Percentiles rank a stretch among this genome's conserved stretches.
phyloP scores from a whole-genome alignment of 2,329 filamentous ascomycete species.

The Meredithiella fracta region DNA sequence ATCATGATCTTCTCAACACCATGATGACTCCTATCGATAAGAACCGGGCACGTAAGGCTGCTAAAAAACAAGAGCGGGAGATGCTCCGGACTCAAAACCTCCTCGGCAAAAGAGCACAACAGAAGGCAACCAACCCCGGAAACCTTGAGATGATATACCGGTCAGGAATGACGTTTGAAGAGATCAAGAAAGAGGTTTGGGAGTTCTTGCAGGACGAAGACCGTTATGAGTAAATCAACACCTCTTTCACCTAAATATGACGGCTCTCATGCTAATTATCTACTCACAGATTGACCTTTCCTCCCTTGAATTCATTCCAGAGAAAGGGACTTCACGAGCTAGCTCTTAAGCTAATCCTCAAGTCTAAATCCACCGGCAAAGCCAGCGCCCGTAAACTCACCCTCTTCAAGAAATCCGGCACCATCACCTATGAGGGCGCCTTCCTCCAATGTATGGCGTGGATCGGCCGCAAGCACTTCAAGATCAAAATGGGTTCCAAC shows the following conservation, averaged over 20 bases:
- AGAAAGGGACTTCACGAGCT: conserved; percentile 69
- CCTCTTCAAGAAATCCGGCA: conserved; percentile 31
- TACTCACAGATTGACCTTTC: conserved; percentile 46
- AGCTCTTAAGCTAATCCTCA: conserved; percentile 57
- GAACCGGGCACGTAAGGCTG: conserved; percentile 55
- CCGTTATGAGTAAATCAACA: conserved; percentile 41
- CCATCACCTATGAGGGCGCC: not conserved
- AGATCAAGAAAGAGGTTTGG: conserved; percentile 57
- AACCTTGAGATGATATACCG: conserved; percentile 44
- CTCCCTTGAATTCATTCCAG: conserved; percentile 66
- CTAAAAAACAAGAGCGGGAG: conserved; percentile 54
- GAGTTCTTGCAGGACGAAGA: conserved; percentile 47
- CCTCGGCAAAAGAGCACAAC: conserved; percentile 47
- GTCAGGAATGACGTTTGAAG: conserved; percentile 22
- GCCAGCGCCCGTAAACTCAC: conserved; percentile 59
- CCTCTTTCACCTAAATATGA: not conserved
- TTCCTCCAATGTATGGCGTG: not conserved
- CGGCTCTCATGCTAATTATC: conserved; percentile 8
- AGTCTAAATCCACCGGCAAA: conserved; percentile 66
- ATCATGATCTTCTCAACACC: conserved; percentile 48
- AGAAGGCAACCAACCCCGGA: conserved; percentile 35
- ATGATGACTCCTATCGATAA: conserved; percentile 46
- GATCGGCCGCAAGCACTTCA: conserved; percentile 8
- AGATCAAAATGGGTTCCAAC: conserved; percentile 1
- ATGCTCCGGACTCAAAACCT: conserved; percentile 48